These are phyloP conservation scores for Aspergillus fijiensis DNA, from an alignment of 2,329 filamentous ascomycete species.

Conservation along the genomic window DNA sequence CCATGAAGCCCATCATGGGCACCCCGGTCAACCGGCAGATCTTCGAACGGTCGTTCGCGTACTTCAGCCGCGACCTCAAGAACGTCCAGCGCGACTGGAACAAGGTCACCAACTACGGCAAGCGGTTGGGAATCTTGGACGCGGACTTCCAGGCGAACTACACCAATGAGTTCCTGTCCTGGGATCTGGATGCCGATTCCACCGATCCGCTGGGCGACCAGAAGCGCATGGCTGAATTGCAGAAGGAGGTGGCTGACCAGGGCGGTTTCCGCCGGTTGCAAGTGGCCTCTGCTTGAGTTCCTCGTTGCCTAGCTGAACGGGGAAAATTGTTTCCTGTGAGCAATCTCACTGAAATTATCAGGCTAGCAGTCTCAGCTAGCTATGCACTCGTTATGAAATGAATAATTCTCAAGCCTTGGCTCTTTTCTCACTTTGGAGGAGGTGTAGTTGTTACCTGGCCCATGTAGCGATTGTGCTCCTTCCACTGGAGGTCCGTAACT, in stretches of 20 bases:
- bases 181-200: slow-evolving; percentile 65
- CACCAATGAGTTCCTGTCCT: slow-evolving; percentile 68
- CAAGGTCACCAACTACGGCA: slow-evolving; percentile 75
- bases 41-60: slow-evolving; percentile 74
- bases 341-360: neutral
- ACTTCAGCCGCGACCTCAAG: slow-evolving; percentile 72
- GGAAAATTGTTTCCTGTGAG: no score
- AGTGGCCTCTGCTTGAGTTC: slow-evolving; percentile 27
- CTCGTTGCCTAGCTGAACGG: no score
- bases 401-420: neutral
- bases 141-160: slow-evolving; percentile 68
- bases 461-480: no score
- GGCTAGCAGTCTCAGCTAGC: neutral
- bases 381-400: neutral
- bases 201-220: slow-evolving; percentile 69
- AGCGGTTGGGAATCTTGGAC: slow-evolving; percentile 68
- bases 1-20: slow-evolving; percentile 70
- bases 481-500: no score
- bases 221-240: slow-evolving; percentile 69
- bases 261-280: slow-evolving; percentile 58
- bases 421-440: neutral
- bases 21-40: slow-evolving; percentile 72
- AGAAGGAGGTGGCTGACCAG: slow-evolving; percentile 62
- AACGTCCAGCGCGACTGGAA: slow-evolving; percentile 73
- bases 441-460: neutral